A percentile compares a stretch with the other conserved stretches of the same genome.
Conservation (phyloP, 148 eudicot genomes). For the Camellia granthamiana region DNA sequence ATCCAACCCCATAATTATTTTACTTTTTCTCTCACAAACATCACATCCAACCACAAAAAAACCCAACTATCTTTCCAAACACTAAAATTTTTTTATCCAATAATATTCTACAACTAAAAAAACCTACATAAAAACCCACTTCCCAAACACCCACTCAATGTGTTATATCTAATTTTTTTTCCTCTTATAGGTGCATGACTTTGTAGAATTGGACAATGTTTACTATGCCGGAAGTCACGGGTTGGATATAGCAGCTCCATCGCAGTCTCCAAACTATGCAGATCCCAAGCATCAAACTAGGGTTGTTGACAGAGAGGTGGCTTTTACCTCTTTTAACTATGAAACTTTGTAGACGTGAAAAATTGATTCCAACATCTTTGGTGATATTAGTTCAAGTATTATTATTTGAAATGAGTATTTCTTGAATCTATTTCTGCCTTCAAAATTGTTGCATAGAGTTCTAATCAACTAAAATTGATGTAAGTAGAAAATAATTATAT, state of each 20-base stretch:
- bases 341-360: background rate
- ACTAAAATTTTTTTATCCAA: no score
- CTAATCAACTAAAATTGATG: background rate
- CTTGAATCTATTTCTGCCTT: background rate
- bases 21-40: no score
- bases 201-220: conserved; percentile 45
- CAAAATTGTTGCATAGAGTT: background rate
- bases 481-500: background rate
- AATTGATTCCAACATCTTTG: background rate
- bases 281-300: conserved; percentile 33
- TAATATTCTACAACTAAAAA: no score
- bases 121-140: no score
- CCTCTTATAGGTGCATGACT: conserved; percentile 44
- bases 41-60: no score
- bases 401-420: background rate
- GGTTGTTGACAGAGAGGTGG: conserved; percentile 35
- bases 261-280: conserved; percentile 27
- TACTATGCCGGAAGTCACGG: conserved; percentile 73
- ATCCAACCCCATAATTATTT: no score
- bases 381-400: background rate
- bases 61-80: no score
- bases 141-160: no score
- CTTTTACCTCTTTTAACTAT: background rate
- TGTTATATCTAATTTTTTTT: background rate
- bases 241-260: conserved; percentile 61